phyloP scores from a whole-genome alignment of 2,329 filamentous ascomycete species.

The Penicillium sp. region DNA sequence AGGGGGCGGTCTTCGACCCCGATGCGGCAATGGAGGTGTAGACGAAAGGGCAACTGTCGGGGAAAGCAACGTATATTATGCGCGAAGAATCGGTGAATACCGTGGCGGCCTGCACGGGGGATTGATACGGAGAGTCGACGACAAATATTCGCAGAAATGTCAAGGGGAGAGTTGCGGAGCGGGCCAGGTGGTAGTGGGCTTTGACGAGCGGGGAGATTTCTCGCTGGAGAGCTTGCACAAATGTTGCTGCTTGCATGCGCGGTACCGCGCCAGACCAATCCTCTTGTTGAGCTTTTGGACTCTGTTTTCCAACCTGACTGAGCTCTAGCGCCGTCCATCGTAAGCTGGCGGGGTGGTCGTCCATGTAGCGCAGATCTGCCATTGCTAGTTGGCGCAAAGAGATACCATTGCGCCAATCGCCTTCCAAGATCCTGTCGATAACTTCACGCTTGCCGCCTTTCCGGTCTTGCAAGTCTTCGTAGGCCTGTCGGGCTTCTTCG shows the following conservation, averaged over 20 bases:
- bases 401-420: slow-evolving; percentile 58
- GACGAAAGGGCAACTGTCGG: slow-evolving; percentile 74
- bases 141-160: slow-evolving; percentile 77
- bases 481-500: slow-evolving; percentile 66
- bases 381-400: slow-evolving; percentile 58
- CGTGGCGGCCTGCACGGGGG: slow-evolving; percentile 42
- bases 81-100: slow-evolving; percentile 62
- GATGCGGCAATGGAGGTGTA: slow-evolving; percentile 60
- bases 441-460: slow-evolving; percentile 57
- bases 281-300: slow-evolving; percentile 21
- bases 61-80: slow-evolving; percentile 79
- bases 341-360: slow-evolving; percentile 53
- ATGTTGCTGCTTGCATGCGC: slow-evolving; percentile 77
- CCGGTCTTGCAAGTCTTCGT: slow-evolving; percentile 59
- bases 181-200: slow-evolving; percentile 77
- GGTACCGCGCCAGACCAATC: slow-evolving; percentile 53
- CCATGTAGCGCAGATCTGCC: slow-evolving; percentile 55
- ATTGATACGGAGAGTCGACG: slow-evolving; percentile 77
- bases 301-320: slow-evolving; percentile 24
- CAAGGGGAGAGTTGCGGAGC: slow-evolving; percentile 65
- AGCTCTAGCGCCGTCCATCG: slow-evolving; percentile 58
- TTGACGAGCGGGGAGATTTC: slow-evolving; percentile 78
- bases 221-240: slow-evolving; percentile 72
- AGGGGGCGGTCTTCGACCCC: slow-evolving; percentile 40
- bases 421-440: slow-evolving; percentile 57